Conservation (phyloP, 2,329 filamentous ascomycete genomes). For the Teratosphaeria nubilosa region DNA sequence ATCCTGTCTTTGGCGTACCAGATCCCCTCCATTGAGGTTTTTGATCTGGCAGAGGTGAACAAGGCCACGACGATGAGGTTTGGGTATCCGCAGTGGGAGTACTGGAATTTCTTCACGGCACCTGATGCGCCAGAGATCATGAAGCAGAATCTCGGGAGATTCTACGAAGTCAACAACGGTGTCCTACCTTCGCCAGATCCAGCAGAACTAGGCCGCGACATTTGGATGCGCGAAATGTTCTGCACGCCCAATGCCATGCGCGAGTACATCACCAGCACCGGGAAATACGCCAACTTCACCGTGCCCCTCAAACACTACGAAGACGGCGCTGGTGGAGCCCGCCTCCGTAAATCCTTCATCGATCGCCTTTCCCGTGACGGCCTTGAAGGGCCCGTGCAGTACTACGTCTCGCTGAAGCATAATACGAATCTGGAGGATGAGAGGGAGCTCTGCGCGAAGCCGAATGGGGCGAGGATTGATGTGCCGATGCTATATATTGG, state of each 20-base stretch:
- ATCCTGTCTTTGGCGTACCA: slow-evolving; percentile 36
- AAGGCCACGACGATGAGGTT: slow-evolving; percentile 22
- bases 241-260: slow-evolving; percentile 29
- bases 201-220: slow-evolving; percentile 18
- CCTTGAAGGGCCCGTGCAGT: slow-evolving; percentile 28
- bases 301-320: slow-evolving; percentile 24
- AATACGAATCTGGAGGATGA: slow-evolving; percentile 21
- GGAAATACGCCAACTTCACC: slow-evolving; percentile 11
- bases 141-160: slow-evolving; percentile 2
- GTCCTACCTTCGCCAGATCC: slow-evolving; percentile 7
- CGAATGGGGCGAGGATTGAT: slow-evolving; percentile 22
- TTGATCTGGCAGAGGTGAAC: slow-evolving; percentile 30
- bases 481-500: slow-evolving; percentile 31
- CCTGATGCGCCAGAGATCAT: slow-evolving; percentile 32
- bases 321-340: slow-evolving; percentile 14
- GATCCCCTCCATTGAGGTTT: slow-evolving; percentile 24
- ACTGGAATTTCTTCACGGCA: slow-evolving; percentile 38
- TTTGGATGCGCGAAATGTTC: slow-evolving; percentile 28
- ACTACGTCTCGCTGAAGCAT: slow-evolving; percentile 26
- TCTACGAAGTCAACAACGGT: slow-evolving; percentile 13
- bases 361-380: slow-evolving; percentile 26
- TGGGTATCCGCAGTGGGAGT: slow-evolving; percentile 31
- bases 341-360: slow-evolving; percentile 26
- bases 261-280: slow-evolving; percentile 12
- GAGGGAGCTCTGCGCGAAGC: slow-evolving; percentile 9